These are phyloP conservation scores for Neoboletus brunneissimus DNA, from an alignment of 768 basidiomycete genomes.

Conservation along the genomic window DNA sequence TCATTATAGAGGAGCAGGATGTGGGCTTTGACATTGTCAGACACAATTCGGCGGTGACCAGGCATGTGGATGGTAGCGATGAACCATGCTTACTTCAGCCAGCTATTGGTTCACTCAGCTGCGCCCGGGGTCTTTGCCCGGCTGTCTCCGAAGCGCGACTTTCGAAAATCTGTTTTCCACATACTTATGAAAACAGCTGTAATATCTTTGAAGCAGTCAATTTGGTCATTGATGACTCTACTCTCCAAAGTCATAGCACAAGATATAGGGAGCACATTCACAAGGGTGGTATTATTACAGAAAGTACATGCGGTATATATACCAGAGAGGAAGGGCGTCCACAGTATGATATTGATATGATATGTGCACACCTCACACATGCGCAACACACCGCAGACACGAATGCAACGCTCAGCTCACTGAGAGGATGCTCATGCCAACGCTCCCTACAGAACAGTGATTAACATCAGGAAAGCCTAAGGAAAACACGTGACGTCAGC, in stretches of 20 bases:
- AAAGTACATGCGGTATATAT: background rate
- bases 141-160: too few species aligned
- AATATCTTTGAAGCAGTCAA: too few species aligned
- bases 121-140: too few species aligned
- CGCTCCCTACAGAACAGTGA: slow-evolving; percentile 14
- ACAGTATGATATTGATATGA: background rate
- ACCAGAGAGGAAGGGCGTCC: background rate
- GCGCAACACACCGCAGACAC: background rate
- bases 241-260: background rate
- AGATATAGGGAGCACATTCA: background rate
- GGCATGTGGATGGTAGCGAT: too few species aligned
- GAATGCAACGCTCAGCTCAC: background rate
- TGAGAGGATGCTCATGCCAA: slow-evolving; percentile 17
- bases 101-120: too few species aligned
- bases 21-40: too few species aligned
- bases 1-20: too few species aligned
- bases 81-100: too few species aligned
- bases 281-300: background rate
- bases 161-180: too few species aligned
- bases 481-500: background rate
- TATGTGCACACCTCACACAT: background rate
- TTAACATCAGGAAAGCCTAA: background rate
- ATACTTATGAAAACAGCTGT: too few species aligned
- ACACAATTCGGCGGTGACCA: too few species aligned
- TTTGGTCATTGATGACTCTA: background rate